phyloP scores from a whole-genome alignment of 257 asterid genomes.

The Phtheirospermum japonicum region DNA sequence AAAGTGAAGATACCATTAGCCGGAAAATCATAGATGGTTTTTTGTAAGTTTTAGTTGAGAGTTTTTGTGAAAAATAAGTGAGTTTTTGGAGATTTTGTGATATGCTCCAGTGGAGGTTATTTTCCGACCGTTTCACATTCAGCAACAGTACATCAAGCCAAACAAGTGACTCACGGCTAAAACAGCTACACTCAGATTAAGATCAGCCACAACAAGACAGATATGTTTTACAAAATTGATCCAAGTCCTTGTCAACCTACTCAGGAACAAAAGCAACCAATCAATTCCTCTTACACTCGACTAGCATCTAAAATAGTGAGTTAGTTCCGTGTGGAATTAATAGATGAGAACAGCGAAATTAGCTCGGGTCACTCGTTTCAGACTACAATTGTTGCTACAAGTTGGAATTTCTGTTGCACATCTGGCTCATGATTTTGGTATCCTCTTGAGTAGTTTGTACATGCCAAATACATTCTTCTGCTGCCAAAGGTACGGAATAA shows the following conservation, averaged over 20 bases:
- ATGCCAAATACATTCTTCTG: conserved; percentile 80
- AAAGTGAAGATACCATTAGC: too few relatives aligned
- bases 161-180: too few relatives aligned
- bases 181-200: too few relatives aligned
- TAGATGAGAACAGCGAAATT: conserved; percentile 11
- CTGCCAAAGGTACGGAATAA: conserved; percentile 84
- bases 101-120: neutral
- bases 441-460: conserved; percentile 76
- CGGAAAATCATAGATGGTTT: too few relatives aligned
- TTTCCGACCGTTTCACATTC: neutral
- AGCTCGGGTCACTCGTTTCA: conserved; percentile 1
- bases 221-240: conserved; percentile 27
- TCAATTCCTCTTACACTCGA: conserved; percentile 2
- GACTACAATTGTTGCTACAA: conserved; percentile 5
- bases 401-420: neutral
- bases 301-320: conserved; percentile 19
- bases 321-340: conserved; percentile 7
- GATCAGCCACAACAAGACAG: too few relatives aligned
- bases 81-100: too few relatives aligned
- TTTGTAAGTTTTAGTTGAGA: too few relatives aligned
- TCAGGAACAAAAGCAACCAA: neutral
- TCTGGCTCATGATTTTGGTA: conserved; percentile 43
- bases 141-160: neutral
- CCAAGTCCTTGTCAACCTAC: conserved; percentile 16
- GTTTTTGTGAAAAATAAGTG: too few relatives aligned